A percentile compares a stretch with the other conserved stretches of the same genome.
Conservation (phyloP, 257 asterid species). For the Primulina tabacum region DNA sequence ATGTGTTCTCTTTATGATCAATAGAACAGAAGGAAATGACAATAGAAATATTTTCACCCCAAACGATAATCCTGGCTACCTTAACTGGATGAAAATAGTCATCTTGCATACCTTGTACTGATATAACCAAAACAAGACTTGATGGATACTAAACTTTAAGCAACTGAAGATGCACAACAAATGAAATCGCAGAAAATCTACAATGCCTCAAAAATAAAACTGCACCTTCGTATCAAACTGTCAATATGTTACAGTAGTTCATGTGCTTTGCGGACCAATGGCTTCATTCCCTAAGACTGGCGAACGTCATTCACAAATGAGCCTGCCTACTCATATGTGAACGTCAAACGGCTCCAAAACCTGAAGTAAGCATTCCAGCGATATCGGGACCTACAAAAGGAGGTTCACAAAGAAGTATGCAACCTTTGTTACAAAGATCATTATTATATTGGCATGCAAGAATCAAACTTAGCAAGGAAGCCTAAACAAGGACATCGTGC, state of each 20-base stretch:
- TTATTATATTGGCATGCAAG: background rate
- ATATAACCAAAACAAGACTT: background rate
- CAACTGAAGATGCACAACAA: background rate
- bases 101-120: background rate
- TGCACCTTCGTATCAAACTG: slow-evolving; percentile 28
- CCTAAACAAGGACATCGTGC: background rate
- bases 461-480: background rate
- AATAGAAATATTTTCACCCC: background rate
- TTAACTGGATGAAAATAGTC: background rate
- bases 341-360: slow-evolving; percentile 26
- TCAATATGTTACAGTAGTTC: slow-evolving; percentile 38
- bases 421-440: background rate
- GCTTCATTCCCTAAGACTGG: slow-evolving; percentile 63
- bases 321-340: slow-evolving; percentile 27
- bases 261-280: slow-evolving; percentile 59
- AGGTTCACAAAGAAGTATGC: slow-evolving; percentile 2
- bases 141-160: background rate
- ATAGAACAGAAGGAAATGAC: background rate
- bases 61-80: background rate
- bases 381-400: slow-evolving; percentile 31
- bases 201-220: slow-evolving; percentile 21
- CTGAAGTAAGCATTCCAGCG: slow-evolving; percentile 19
- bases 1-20: background rate
- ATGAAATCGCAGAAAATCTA: background rate
- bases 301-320: slow-evolving; percentile 34